phyloP scores from a whole-genome alignment of 257 asterid species.

The Ajuga chamaepitys region DNA sequence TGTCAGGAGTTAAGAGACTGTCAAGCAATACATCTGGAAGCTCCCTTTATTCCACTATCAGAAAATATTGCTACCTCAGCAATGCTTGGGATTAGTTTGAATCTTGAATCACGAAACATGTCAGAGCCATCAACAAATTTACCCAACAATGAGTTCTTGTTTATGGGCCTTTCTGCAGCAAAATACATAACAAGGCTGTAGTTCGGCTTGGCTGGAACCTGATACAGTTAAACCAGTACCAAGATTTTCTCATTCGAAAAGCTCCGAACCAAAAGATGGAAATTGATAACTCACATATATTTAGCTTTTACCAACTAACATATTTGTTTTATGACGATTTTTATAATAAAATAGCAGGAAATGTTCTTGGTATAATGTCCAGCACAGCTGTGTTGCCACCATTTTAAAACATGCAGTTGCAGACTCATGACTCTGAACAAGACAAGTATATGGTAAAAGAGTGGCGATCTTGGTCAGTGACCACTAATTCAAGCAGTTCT shows the following conservation, averaged over 20 bases:
- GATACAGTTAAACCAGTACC: slow-evolving; percentile 26
- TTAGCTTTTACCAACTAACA: background rate
- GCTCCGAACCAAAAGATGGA: background rate
- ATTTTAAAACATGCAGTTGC: background rate
- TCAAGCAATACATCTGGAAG: background rate
- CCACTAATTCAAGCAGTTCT: slow-evolving; percentile 7
- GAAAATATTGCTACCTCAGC: slow-evolving; percentile 52
- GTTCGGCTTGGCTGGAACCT: slow-evolving; percentile 97
- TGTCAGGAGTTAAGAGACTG: slow-evolving; percentile 7
- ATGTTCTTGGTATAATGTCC: background rate
- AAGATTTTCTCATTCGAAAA: background rate
- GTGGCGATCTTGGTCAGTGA: background rate
- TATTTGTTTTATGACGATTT: background rate
- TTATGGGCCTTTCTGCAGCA: slow-evolving; percentile 88
- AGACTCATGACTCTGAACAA: background rate
- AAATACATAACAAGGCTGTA: slow-evolving; percentile 91
- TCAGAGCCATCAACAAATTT: slow-evolving; percentile 85
- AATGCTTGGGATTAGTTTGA: slow-evolving; percentile 97
- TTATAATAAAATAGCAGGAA: slow-evolving; percentile 1
- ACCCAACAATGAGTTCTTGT: slow-evolving; percentile 65
- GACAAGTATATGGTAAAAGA: background rate
- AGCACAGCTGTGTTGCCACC: background rate
- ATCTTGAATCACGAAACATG: slow-evolving; percentile 85
- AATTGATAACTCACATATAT: background rate
- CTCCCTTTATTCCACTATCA: background rate